phyloP scores from a whole-genome alignment of 805 yeast species.

The Suhomyces sp. region DNA sequence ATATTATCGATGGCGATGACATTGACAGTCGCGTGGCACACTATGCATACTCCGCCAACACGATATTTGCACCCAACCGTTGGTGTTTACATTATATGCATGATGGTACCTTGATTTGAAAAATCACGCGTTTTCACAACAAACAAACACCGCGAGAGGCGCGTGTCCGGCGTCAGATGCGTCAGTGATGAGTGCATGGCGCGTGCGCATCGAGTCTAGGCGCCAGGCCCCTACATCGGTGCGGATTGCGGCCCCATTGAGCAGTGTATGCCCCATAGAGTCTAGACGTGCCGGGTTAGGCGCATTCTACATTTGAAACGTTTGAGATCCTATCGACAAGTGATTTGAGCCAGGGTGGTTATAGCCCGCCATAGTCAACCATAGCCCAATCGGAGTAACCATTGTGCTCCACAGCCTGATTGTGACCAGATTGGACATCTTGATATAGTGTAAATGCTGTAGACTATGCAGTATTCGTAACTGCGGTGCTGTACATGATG shows the following conservation, averaged over 20 bases:
- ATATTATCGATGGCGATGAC: not conserved
- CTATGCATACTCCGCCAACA: not conserved
- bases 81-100: conserved; percentile 1
- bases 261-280: not conserved
- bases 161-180: not conserved
- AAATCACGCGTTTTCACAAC: conserved; percentile 1
- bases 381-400: too few species aligned
- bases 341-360: too few species aligned
- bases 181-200: not conserved
- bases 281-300: not conserved
- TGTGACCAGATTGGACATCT: too few species aligned
- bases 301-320: not conserved
- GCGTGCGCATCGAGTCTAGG: not conserved
- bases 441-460: too few species aligned
- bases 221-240: not conserved
- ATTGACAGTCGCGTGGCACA: not conserved
- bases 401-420: too few species aligned
- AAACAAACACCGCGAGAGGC: conserved; percentile 2
- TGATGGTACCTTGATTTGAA: not conserved
- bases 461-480: too few species aligned
- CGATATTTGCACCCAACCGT: conserved; percentile 4
- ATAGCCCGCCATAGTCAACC: too few species aligned
- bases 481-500: too few species aligned
- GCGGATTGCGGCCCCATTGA: not conserved
- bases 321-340: not conserved